These are phyloP conservation scores for Colletotrichum lini DNA, from an alignment of 2,329 filamentous ascomycete species.

Conservation along the genomic window DNA sequence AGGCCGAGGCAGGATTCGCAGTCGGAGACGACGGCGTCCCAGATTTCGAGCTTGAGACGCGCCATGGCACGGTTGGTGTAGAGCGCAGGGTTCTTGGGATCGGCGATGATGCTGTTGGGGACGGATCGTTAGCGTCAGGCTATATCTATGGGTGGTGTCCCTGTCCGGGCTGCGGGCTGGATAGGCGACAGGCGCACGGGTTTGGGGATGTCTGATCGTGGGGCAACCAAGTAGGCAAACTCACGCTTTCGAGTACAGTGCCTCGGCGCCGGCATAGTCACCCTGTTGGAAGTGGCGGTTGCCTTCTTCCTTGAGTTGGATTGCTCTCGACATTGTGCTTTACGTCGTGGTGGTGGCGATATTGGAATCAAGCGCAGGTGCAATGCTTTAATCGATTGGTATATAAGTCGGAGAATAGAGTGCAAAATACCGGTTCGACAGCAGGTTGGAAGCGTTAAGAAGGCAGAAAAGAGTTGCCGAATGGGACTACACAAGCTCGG, in stretches of 20 bases:
- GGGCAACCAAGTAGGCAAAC: conserved; percentile 46
- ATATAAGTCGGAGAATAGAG: not conserved
- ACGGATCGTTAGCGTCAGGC: conserved; percentile 8
- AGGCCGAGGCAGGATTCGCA: conserved; percentile 82
- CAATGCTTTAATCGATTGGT: not conserved
- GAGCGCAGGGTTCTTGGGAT: conserved; percentile 82
- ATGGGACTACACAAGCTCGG: not conserved
- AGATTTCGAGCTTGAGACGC: conserved; percentile 80
- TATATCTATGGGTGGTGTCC: not conserved
- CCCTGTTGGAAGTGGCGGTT: conserved; percentile 76
- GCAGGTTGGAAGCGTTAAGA: not conserved
- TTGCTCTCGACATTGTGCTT: conserved; percentile 48
- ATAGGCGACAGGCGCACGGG: not conserved
- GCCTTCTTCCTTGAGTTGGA: conserved; percentile 69
- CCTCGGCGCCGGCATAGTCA: conserved; percentile 77
- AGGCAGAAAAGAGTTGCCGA: not conserved
- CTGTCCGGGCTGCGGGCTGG: not conserved
- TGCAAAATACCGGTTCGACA: not conserved
- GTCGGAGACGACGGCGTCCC: conserved; percentile 83
- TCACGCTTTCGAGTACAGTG: conserved; percentile 80
- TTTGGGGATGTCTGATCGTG: not conserved
- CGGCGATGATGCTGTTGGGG: conserved; percentile 76
- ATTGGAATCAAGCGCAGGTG: not conserved
- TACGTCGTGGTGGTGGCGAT: not conserved
- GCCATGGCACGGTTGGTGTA: conserved; percentile 94